Evolutionary conservation across 1,139 yeast genomes (phyloP).

Genomic region (Zygoascus sp.): DNA sequence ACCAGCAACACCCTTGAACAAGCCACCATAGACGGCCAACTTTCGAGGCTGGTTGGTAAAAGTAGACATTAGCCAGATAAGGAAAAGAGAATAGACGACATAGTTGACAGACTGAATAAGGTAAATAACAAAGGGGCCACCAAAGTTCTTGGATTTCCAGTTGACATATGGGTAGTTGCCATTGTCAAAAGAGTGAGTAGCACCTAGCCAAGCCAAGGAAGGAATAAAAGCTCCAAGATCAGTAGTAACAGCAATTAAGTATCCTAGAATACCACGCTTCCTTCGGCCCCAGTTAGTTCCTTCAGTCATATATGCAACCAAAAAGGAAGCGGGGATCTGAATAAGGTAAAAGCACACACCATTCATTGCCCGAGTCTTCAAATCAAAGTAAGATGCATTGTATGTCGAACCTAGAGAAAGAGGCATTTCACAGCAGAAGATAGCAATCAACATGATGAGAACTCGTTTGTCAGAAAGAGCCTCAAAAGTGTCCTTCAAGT

Average conservation of each 20-base stretch:
- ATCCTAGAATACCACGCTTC: constrained; percentile 15
- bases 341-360: constrained; percentile 13
- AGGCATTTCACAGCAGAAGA: constrained; percentile 16
- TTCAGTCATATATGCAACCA: constrained; percentile 15
- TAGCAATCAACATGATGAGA: constrained; percentile 14
- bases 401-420: constrained; percentile 14
- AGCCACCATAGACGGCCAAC: constrained; percentile 16
- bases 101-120: constrained; percentile 13
- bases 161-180: constrained; percentile 14
- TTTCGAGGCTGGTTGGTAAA: constrained; percentile 19
- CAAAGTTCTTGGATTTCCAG: constrained; percentile 18
- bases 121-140: constrained; percentile 15
- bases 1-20: constrained; percentile 17
- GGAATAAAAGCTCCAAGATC: constrained; percentile 6
- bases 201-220: constrained; percentile 17
- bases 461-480: constrained; percentile 11
- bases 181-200: constrained; percentile 12
- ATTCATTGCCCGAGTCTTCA: constrained; percentile 15
- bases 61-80: constrained; percentile 17
- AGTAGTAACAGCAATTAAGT: constrained; percentile 12
- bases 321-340: constrained; percentile 17
- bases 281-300: constrained; percentile 13
- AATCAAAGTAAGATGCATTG: constrained; percentile 13
- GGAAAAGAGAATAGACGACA: constrained; percentile 13
- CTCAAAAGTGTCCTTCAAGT: constrained; percentile 9